phyloP scores from a whole-genome alignment of 78 protist species.

The Corallochytrium limacisporum region DNA sequence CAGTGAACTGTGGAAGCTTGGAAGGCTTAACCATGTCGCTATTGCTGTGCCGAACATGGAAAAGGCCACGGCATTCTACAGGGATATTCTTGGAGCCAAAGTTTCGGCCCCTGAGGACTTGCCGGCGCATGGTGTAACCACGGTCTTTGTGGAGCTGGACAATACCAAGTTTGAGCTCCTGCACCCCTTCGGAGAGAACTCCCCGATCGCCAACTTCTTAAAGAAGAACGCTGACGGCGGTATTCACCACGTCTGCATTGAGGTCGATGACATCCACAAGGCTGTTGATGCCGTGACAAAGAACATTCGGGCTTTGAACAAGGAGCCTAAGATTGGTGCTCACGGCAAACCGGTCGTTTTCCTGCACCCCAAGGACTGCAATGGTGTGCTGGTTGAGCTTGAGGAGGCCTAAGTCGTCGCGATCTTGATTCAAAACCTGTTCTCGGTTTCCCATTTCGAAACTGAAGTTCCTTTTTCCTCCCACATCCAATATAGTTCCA shows the following conservation, averaged over 20 bases:
- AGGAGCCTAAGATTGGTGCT: constrained; percentile 81
- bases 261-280: constrained; percentile 34
- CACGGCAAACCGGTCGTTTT: constrained; percentile 91
- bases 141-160: constrained; percentile 67
- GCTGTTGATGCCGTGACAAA: constrained; percentile 14
- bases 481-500: not conserved
- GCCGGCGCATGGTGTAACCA: constrained; percentile 82
- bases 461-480: not conserved
- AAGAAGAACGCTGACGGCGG: constrained; percentile 73
- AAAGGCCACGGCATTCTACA: constrained; percentile 33
- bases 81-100: constrained; percentile 57
- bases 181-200: constrained; percentile 62
- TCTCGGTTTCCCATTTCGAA: not conserved
- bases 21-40: constrained; percentile 82
- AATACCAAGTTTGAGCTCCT: constrained; percentile 79
- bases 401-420: constrained; percentile 72
- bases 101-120: constrained; percentile 59
- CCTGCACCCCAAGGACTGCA: constrained; percentile 77
- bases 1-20: constrained; percentile 38
- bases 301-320: constrained; percentile 46
- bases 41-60: constrained; percentile 72
- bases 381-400: constrained; percentile 85
- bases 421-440: too few species aligned
- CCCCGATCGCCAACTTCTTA: constrained; percentile 69
- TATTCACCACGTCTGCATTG: constrained; percentile 85